Conservation (phyloP, 108 stramenopile species). For the Cyclostephanos tholiformis region DNA sequence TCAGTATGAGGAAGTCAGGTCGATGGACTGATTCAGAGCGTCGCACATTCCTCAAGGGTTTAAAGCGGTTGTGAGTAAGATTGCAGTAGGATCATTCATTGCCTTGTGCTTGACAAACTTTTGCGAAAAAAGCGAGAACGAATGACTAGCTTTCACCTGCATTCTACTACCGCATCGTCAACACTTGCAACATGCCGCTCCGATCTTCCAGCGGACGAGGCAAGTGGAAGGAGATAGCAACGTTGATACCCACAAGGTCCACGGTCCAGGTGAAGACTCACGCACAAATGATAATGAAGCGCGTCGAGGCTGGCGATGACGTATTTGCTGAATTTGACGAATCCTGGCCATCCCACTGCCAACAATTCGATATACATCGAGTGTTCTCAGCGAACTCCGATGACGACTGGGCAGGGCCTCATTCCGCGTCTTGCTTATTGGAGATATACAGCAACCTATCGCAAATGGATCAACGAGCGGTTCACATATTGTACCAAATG, state of each 20-base stretch:
- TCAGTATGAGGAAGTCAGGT: conserved; percentile 1
- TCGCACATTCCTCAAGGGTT: conserved; percentile 23
- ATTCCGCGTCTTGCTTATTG: neutral
- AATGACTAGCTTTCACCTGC: neutral
- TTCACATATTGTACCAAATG: conserved; percentile 35
- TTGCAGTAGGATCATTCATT: neutral
- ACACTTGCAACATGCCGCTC: neutral
- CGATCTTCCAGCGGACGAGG: conserved; percentile 28
- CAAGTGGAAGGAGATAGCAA: conserved; percentile 50
- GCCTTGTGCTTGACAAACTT: neutral
- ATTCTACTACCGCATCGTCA: neutral
- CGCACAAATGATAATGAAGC: conserved; percentile 55
- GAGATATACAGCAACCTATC: conserved; percentile 17
- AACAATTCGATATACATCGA: neutral
- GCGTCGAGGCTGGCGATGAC: conserved; percentile 53
- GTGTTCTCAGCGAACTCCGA: neutral
- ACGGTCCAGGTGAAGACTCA: conserved; percentile 49
- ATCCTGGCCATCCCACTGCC: neutral
- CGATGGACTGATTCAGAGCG: conserved; percentile 35
- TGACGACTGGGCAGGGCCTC: neutral
- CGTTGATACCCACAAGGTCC: conserved; percentile 42
- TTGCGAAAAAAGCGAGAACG: neutral
- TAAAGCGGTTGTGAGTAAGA: conserved; percentile 27
- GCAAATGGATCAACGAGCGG: conserved; percentile 37
- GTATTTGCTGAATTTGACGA: conserved; percentile 34